Evolutionary conservation across 2,329 filamentous ascomycete species (phyloP).

Genomic region (Botrytis paeoniae): DNA sequence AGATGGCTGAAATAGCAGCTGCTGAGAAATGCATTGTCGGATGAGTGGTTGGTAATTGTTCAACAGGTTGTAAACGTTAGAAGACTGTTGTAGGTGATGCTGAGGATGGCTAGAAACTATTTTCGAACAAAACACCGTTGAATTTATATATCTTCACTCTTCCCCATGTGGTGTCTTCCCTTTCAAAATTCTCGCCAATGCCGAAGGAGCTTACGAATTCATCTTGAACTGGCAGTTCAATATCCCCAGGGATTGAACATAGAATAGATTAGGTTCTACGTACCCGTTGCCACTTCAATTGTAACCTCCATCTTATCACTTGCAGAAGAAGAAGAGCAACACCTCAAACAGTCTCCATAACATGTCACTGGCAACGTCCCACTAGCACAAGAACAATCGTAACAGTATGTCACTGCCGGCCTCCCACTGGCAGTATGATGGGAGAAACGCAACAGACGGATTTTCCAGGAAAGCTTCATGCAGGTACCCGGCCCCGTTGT

Average conservation of each 20-base stretch:
- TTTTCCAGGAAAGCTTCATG: neutral
- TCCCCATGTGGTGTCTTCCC: neutral
- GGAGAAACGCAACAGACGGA: neutral
- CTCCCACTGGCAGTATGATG: neutral
- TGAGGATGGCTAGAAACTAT: neutral
- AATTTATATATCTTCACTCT: neutral
- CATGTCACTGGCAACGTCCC: neutral
- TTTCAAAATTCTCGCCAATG: neutral
- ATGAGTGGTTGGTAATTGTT: neutral
- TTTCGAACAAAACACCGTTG: neutral
- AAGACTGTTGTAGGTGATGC: neutral
- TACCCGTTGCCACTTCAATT: neutral
- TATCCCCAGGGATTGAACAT: neutral
- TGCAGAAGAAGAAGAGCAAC: neutral
- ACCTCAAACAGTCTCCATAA: neutral
- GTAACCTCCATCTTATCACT: neutral
- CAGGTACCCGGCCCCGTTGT: neutral
- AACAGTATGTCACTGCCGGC: neutral
- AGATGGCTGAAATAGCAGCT: neutral
- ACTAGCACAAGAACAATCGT: neutral
- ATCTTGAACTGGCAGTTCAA: neutral
- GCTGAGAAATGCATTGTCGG: constrained; percentile 1
- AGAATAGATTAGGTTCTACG: neutral
- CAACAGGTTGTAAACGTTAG: neutral
- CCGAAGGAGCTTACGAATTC: neutral